Evolutionary conservation across 257 asterid genomes (phyloP), one percentile per base, ranked within the genome.

Genomic region (Solanum megistacrolobum): DNA sequence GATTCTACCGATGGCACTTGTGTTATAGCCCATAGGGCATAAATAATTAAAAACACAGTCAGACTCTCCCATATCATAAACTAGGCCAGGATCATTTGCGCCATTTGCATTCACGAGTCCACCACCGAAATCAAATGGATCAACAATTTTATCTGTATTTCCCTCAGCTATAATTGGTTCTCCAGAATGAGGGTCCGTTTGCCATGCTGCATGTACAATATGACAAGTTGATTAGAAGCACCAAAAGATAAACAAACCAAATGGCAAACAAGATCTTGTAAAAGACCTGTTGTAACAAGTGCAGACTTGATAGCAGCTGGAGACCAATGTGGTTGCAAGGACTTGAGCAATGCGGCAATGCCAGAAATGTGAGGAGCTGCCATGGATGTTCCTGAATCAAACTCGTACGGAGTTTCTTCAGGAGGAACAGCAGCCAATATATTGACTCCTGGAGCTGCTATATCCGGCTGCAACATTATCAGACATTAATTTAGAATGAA

Each of bases 371-470:
- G 93, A 62, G 93, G 93, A 16, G 89, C 34, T 9, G 92, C 91
- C 93, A 91, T 91, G 9, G 93, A 91, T 39, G 93, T 90, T 41
- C 93, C 92, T 25, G 65, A 12, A 5, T 25, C 68, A 58, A 83
- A 2, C 39, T n/a, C 78, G 85, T 74, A 88, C 0, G 66, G 12
- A 79, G 85, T 7, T 23, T 36, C 58, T 5, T 7, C 16, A 23
- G 92, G 83, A 79, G 78, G 23, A 41, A 83, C 18, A 8, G 90
- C 94, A 34, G 91, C 92, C 83, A 89, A 72, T 89, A 91, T 88
- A 55, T 89, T 85, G 48, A 90, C 91, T 83, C 94, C 93, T 1
- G 93, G 93, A n/a, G 94, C 94, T 62, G 91, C 91, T 69, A 92
- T 83, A 23, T 92, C 94, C 1, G 92, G 94, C 94, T 90, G 88